Evolutionary conservation across 495 filamentous ascomycete species (phyloP).

Genomic region (Glutinoglossum americanum): DNA sequence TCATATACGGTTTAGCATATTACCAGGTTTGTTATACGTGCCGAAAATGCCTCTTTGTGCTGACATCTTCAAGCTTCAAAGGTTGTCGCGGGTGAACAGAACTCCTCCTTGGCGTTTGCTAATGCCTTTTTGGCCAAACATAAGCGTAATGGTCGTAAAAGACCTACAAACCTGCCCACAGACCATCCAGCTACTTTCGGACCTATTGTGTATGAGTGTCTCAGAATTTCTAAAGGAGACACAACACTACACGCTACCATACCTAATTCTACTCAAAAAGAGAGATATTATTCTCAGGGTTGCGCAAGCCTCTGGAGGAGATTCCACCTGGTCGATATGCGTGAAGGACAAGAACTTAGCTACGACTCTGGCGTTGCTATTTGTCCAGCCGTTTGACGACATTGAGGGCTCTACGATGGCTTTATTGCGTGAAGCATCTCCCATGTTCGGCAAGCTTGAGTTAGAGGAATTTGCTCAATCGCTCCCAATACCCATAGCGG

Average conservation of each 20-base stretch:
- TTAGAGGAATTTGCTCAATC: slow-evolving; percentile 48
- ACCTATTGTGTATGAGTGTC: slow-evolving; percentile 52
- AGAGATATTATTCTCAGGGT: slow-evolving; percentile 62
- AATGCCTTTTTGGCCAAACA: slow-evolving; percentile 64
- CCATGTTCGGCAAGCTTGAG: slow-evolving; percentile 41
- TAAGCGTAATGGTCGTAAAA: slow-evolving; percentile 60
- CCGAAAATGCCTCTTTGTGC: background rate
- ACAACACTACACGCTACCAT: slow-evolving; percentile 67
- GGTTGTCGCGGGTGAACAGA: slow-evolving; percentile 40
- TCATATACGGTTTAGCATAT: slow-evolving; percentile 58
- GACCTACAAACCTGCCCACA: slow-evolving; percentile 62
- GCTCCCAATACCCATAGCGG: slow-evolving; percentile 52
- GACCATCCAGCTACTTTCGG: slow-evolving; percentile 57
- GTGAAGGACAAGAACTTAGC: slow-evolving; percentile 49
- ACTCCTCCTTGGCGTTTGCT: slow-evolving; percentile 44
- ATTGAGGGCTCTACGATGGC: slow-evolving; percentile 46
- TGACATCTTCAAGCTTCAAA: slow-evolving; percentile 23
- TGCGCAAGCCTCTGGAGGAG: slow-evolving; percentile 43
- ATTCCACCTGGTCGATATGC: slow-evolving; percentile 34
- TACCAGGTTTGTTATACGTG: slow-evolving; percentile 38
- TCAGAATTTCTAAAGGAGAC: slow-evolving; percentile 50
- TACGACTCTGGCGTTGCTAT: slow-evolving; percentile 54
- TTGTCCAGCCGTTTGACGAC: slow-evolving; percentile 47
- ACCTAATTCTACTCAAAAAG: slow-evolving; percentile 57
- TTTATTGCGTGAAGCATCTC: slow-evolving; percentile 38